Conservation (phyloP, 805 yeast genomes). For the Pichia eremophila region DNA sequence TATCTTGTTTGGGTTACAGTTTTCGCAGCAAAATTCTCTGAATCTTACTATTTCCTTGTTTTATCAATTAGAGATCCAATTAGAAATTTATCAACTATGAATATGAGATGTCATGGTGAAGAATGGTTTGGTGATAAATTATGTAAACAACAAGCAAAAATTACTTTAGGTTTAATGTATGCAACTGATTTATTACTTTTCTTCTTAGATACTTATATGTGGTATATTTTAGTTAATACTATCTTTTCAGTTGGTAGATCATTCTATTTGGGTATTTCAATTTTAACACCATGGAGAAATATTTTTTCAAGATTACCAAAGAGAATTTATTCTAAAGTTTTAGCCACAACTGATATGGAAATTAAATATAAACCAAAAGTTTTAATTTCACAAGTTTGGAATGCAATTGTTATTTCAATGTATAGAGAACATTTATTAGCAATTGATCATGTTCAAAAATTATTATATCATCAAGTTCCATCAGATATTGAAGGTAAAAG, state of each 20-base stretch:
- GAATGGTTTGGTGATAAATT: conserved; percentile 69
- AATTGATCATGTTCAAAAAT: conserved; percentile 95
- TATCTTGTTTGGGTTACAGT: conserved; percentile 85
- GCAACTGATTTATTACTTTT: conserved; percentile 88
- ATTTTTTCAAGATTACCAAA: conserved; percentile 96
- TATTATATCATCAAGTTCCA: conserved; percentile 97
- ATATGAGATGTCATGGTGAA: conserved; percentile 95
- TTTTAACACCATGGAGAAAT: conserved; percentile 99
- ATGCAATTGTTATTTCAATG: conserved; percentile 97
- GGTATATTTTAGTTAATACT: conserved; percentile 96
- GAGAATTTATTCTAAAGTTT: conserved; percentile 95
- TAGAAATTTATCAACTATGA: conserved; percentile 73
- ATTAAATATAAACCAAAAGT: conserved; percentile 98
- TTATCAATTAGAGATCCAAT: conserved; percentile 91
- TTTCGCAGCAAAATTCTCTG: conserved; percentile 79
- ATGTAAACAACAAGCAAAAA: conserved; percentile 80
- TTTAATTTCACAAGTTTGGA: conserved; percentile 97
- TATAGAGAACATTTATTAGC: conserved; percentile 98
- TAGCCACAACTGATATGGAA: conserved; percentile 99
- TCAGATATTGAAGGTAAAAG: conserved; percentile 97
- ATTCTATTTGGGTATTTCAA: conserved; percentile 97
- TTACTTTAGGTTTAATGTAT: conserved; percentile 87
- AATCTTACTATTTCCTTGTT: conserved; percentile 88
- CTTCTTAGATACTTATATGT: conserved; percentile 97
- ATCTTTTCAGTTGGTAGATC: conserved; percentile 95